phyloP scores from a whole-genome alignment of 768 basidiomycete species.

The Boletus subparvulus region DNA sequence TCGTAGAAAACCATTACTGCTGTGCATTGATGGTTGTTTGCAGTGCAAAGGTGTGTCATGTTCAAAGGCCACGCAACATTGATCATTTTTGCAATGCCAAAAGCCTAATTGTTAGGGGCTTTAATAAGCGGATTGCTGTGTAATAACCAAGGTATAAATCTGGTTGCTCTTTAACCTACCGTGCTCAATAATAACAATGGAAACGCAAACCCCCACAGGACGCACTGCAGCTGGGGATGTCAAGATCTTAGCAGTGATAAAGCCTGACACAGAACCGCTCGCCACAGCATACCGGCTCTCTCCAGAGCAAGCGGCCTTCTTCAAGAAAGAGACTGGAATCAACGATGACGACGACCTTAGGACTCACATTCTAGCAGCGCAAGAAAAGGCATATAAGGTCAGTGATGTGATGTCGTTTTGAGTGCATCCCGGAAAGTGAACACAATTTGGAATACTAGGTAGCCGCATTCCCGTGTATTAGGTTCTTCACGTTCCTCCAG shows the following conservation, averaged over 20 bases:
- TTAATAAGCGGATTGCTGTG: not conserved
- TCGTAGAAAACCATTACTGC: too few relatives aligned
- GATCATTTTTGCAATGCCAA: too few relatives aligned
- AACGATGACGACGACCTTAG: conserved; percentile 25
- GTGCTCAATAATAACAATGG: conserved; percentile 3
- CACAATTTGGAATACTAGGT: conserved; percentile 15
- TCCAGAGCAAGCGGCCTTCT: conserved; percentile 24
- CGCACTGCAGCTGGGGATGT: conserved; percentile 8
- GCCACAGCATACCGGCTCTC: conserved; percentile 1
- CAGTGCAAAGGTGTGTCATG: too few relatives aligned
- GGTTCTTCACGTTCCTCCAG: conserved; percentile 25
- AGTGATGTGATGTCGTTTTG: not conserved
- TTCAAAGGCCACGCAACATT: too few relatives aligned
- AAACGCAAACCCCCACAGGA: not conserved
- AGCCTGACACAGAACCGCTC: not conserved
- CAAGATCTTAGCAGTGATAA: not conserved
- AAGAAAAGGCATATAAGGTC: conserved; percentile 32
- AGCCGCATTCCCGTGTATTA: conserved; percentile 31
- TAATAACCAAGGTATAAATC: not conserved
- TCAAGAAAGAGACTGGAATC: conserved; percentile 32
- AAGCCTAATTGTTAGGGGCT: too few relatives aligned
- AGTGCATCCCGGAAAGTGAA: not conserved
- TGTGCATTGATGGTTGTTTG: too few relatives aligned
- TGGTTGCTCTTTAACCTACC: too few relatives aligned
- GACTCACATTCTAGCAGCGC: conserved; percentile 32